A percentile compares a stretch with the other conserved stretches of the same genome.
These are phyloP conservation scores for Bassia scoparia DNA, from an alignment of 148 eudicot genomes.

Conservation along the genomic window DNA sequence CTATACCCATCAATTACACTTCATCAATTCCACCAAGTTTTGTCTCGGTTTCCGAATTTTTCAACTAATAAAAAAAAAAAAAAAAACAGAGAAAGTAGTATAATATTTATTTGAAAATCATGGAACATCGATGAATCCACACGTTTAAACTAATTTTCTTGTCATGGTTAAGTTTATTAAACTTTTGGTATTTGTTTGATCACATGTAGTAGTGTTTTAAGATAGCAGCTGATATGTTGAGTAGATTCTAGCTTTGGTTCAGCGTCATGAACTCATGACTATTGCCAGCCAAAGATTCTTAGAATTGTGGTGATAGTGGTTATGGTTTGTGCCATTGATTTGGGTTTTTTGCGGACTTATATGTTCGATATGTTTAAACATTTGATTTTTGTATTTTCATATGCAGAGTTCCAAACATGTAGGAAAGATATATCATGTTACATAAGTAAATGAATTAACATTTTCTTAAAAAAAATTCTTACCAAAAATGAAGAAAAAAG, in stretches of 20 bases:
- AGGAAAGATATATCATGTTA: constrained; percentile 14
- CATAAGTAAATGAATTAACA: constrained; percentile 24
- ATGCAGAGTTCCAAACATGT: neutral
- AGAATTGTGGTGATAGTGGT: neutral
- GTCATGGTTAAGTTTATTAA: neutral
- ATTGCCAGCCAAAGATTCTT: neutral
- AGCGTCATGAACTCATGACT: neutral
- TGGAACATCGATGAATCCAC: neutral
- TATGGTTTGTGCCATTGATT: neutral
- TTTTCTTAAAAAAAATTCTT: constrained; percentile 10
- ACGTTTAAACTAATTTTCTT: too few species aligned
- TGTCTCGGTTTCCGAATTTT: too few species aligned
- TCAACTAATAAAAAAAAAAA: too few species aligned
- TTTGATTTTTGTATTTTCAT: constrained; percentile 10
- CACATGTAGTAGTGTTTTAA: neutral
- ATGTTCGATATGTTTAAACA: too few species aligned
- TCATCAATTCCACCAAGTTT: too few species aligned
- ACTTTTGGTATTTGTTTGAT: neutral
- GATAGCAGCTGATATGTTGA: neutral
- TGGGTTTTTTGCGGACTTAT: too few species aligned
- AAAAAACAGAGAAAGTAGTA: too few species aligned
- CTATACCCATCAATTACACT: too few species aligned
- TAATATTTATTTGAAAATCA: too few species aligned
- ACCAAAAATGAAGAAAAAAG: constrained; percentile 10
- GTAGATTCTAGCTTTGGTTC: neutral